Evolutionary conservation across 306 rosid genomes (phyloP).

Genomic region (Acacia acuminata): DNA sequence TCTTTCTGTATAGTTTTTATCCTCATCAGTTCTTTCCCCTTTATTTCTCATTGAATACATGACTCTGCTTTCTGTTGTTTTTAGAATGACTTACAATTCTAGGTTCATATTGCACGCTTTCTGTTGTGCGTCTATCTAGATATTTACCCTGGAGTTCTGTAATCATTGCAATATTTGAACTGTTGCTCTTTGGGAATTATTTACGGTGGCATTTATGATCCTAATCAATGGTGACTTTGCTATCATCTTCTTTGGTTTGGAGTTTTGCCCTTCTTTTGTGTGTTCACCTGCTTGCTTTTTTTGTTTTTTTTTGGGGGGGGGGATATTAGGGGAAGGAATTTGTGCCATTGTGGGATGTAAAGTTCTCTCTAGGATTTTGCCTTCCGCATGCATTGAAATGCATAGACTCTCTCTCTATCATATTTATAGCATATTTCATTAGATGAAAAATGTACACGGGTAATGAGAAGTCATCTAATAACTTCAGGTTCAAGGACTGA

Average conservation of each 20-base stretch:
- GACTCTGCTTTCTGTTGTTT: background rate
- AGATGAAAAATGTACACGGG: slow-evolving; percentile 17
- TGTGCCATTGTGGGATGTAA: background rate
- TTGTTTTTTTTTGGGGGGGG: background rate
- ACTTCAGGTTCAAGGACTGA: slow-evolving; percentile 88
- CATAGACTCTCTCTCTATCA: background rate
- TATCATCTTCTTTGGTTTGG: slow-evolving; percentile 21
- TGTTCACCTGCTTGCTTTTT: background rate
- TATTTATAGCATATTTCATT: slow-evolving; percentile 28
- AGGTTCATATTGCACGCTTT: background rate
- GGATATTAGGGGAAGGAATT: slow-evolving; percentile 6
- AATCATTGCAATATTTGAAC: background rate
- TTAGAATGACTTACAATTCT: slow-evolving; percentile 2
- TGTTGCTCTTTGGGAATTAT: background rate
- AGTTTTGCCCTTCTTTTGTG: background rate
- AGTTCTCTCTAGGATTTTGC: slow-evolving; percentile 18
- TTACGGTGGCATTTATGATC: slow-evolving; percentile 2
- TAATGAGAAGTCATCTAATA: slow-evolving; percentile 27
- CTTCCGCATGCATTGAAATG: slow-evolving; percentile 22
- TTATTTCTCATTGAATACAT: background rate
- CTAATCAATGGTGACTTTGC: slow-evolving; percentile 3
- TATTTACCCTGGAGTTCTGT: background rate
- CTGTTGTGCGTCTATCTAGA: background rate
- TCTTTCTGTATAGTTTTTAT: background rate
- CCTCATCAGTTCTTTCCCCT: background rate